phyloP scores from a whole-genome alignment of 2,329 filamentous ascomycete genomes.

The Apiospora hydei region DNA sequence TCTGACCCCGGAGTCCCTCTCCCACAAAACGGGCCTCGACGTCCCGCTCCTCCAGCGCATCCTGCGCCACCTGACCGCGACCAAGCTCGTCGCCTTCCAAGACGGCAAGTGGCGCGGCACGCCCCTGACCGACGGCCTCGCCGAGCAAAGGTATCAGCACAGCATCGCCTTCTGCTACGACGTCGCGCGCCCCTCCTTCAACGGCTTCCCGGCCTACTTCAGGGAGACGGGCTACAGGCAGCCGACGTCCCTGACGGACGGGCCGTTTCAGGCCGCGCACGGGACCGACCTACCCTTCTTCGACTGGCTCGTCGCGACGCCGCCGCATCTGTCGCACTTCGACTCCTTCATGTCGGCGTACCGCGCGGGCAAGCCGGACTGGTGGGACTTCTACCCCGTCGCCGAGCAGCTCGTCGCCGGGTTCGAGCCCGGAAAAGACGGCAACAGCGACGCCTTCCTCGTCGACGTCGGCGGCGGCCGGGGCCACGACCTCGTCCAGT shows the following conservation, averaged over 20 bases:
- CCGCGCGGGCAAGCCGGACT: conserved; percentile 9
- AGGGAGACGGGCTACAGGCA: conserved; percentile 29
- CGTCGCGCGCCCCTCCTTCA: conserved; percentile 29
- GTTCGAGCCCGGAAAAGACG: conserved; percentile 25
- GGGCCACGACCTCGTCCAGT: conserved; percentile 25
- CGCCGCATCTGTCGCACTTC: conserved; percentile 25
- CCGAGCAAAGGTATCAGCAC: conserved; percentile 48
- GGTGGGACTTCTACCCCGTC: conserved; percentile 20
- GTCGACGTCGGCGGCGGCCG: conserved; percentile 28
- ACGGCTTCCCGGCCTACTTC: conserved; percentile 29
- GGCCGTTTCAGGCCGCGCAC: conserved; percentile 30
- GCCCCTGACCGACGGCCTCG: conserved; percentile 45
- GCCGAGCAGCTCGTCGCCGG: conserved; percentile 4
- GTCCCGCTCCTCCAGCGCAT: conserved; percentile 17
- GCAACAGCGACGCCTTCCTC: conserved; percentile 33
- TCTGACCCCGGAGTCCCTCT: conserved; percentile 18
- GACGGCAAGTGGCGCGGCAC: conserved; percentile 29
- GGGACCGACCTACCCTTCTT: conserved; percentile 18
- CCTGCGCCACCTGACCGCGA: conserved; percentile 24
- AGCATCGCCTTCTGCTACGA: conserved; percentile 41
- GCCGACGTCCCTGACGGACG: conserved; percentile 30
- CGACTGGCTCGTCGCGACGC: conserved; percentile 11
- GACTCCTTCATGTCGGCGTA: conserved; percentile 24
- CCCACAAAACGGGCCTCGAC: conserved; percentile 16
- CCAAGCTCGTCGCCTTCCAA: conserved; percentile 11